A percentile compares a stretch with the other conserved stretches of the same genome.
Evolutionary conservation across 1,284 basidiomycete species (phyloP).

Genomic region (Puccinia triticina): DNA sequence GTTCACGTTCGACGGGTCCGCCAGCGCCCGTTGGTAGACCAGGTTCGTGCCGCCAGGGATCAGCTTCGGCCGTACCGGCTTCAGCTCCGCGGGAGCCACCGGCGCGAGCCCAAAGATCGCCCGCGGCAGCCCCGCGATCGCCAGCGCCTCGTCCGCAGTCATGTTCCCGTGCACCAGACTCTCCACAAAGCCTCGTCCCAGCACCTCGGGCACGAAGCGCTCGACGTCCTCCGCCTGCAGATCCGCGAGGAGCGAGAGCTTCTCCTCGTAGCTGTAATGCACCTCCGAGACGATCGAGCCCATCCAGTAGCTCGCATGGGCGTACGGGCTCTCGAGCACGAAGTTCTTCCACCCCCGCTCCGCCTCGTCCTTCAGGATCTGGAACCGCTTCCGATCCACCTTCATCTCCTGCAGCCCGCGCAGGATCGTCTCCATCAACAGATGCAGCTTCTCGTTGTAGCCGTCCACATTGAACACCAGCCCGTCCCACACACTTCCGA

Average conservation of each 20-base stretch:
- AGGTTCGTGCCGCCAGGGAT: slow-evolving; percentile 70
- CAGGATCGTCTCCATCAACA: slow-evolving; percentile 76
- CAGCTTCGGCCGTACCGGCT: slow-evolving; percentile 68
- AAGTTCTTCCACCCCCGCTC: slow-evolving; percentile 38
- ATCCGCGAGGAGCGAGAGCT: slow-evolving; percentile 61
- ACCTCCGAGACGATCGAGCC: slow-evolving; percentile 22
- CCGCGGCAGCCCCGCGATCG: slow-evolving; percentile 74
- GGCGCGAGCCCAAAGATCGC: slow-evolving; percentile 68
- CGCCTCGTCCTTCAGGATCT: slow-evolving; percentile 83
- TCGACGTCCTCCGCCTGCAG: slow-evolving; percentile 75
- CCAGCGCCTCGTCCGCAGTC: slow-evolving; percentile 77
- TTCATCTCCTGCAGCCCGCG: slow-evolving; percentile 72
- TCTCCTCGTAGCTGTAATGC: slow-evolving; percentile 44
- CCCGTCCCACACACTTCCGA: slow-evolving; percentile 71
- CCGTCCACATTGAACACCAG: slow-evolving; percentile 75
- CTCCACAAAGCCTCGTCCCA: slow-evolving; percentile 73
- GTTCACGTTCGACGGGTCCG: slow-evolving; percentile 85
- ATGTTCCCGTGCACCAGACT: slow-evolving; percentile 86
- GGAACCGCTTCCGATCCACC: slow-evolving; percentile 74
- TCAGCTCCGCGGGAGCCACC: slow-evolving; percentile 67
- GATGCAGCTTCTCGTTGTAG: slow-evolving; percentile 90
- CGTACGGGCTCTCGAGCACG: slow-evolving; percentile 34
- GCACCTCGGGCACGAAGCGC: slow-evolving; percentile 68
- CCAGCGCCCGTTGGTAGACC: slow-evolving; percentile 72
- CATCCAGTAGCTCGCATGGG: slow-evolving; percentile 44